A percentile compares a stretch with the other conserved stretches of the same genome.
phyloP scores from a whole-genome alignment of 345 rosid genomes.

The Luvunga scandens region DNA sequence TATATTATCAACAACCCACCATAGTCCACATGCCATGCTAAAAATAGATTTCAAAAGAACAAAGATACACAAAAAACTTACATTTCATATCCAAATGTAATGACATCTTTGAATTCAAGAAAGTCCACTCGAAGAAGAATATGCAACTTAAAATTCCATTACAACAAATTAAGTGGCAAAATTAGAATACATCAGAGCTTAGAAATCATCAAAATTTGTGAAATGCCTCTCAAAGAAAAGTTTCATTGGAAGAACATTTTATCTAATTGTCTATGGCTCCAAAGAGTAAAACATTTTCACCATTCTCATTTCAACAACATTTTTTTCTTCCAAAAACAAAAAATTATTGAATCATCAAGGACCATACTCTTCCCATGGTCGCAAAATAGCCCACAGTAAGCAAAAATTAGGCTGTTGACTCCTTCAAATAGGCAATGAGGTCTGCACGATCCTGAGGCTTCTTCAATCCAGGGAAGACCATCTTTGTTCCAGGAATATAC shows the following conservation, averaged over 20 bases:
- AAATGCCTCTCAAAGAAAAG: not conserved
- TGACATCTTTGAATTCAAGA: not conserved
- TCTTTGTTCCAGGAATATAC: constrained; percentile 83
- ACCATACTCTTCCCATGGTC: constrained; percentile 1
- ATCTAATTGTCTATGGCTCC: not conserved
- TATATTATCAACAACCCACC: not conserved
- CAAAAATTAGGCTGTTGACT: constrained; percentile 47
- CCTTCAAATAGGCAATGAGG: constrained; percentile 74
- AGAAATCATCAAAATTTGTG: not conserved
- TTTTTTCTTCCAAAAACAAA: not conserved
- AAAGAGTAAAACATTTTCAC: not conserved
- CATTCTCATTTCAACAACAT: not conserved
- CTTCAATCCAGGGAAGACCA: constrained; percentile 86
- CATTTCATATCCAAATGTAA: not conserved
- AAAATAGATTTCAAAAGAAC: not conserved
- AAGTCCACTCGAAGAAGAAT: not conserved
- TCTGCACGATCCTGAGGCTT: constrained; percentile 80
- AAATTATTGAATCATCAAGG: not conserved
- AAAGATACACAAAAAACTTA: not conserved
- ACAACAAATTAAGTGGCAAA: not conserved
- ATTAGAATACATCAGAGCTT: not conserved
- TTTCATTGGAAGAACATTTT: not conserved
- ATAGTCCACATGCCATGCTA: not conserved
- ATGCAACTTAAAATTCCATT: not conserved
- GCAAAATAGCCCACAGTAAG: constrained; percentile 3